A percentile compares a stretch with the other conserved stretches of the same genome.
Evolutionary conservation across 2,329 filamentous ascomycete species (phyloP).

Genomic region (Ascomycota sp.): DNA sequence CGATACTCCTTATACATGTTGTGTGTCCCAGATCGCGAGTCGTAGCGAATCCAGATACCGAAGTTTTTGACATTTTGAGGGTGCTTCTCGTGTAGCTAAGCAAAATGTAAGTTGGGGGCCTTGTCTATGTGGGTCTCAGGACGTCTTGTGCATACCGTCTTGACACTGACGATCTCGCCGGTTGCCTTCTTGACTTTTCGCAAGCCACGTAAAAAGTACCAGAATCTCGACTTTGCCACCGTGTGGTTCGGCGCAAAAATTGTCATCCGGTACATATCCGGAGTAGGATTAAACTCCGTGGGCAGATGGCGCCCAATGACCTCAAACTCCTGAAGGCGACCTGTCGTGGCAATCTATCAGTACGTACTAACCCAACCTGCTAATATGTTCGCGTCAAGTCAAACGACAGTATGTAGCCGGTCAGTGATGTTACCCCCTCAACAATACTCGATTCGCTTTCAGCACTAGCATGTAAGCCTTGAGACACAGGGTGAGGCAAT

Average conservation of each 20-base stretch:
- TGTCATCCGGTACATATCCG: slow-evolving; percentile 99
- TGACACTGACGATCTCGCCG: slow-evolving; percentile 95
- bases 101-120: slow-evolving; percentile 2
- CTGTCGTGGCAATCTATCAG: slow-evolving; percentile 23
- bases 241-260: slow-evolving; percentile 97
- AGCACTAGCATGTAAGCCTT: too few species aligned
- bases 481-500: too few species aligned
- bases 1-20: slow-evolving; percentile 99
- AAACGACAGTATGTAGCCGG: too few species aligned
- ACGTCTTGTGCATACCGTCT: slow-evolving; percentile 44
- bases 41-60: slow-evolving; percentile 99
- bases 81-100: slow-evolving; percentile 92
- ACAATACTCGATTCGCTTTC: too few species aligned
- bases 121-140: not conserved
- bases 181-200: slow-evolving; percentile 99
- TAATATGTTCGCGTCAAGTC: too few species aligned
- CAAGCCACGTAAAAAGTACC: slow-evolving; percentile 99
- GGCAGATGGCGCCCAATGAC: slow-evolving; percentile 99
- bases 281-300: slow-evolving; percentile 88
- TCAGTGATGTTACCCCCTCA: too few species aligned
- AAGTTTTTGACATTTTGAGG: slow-evolving; percentile 99
- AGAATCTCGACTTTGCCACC: slow-evolving; percentile 99
- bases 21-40: slow-evolving; percentile 98
- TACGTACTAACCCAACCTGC: too few species aligned
- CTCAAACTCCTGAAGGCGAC: slow-evolving; percentile 99